These are phyloP conservation scores for Jamesozyma spencerorum DNA, from an alignment of 805 yeast species.

Conservation along the genomic window DNA sequence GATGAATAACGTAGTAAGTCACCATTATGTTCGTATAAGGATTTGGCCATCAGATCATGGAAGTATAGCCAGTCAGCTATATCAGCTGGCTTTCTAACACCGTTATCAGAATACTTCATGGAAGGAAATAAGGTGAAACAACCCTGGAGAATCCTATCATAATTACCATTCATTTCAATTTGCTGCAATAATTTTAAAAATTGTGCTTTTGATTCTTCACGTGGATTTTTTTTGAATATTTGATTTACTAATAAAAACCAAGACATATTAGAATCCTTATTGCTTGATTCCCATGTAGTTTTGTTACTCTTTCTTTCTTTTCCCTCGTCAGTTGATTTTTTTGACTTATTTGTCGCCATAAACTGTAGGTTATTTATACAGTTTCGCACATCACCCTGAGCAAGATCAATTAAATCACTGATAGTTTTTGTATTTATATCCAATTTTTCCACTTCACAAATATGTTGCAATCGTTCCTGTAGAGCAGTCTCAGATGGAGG, in stretches of 20 bases:
- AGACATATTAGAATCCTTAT: constrained; percentile 52
- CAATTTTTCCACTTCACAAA: constrained; percentile 48
- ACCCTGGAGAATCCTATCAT: constrained; percentile 60
- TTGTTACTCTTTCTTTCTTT: constrained; percentile 4
- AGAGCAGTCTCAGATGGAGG: constrained; percentile 45
- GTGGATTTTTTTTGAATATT: constrained; percentile 48
- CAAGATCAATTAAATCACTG: constrained; percentile 54
- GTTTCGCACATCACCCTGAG: constrained; percentile 79
- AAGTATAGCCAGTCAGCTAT: constrained; percentile 72
- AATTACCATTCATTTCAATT: constrained; percentile 39
- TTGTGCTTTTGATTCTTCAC: constrained; percentile 37
- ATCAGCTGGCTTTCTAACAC: constrained; percentile 46
- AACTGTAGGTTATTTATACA: constrained; percentile 81
- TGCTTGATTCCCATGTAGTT: constrained; percentile 19
- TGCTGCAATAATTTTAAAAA: constrained; percentile 39
- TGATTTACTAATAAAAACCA: constrained; percentile 61
- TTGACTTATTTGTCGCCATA: constrained; percentile 13
- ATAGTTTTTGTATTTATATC: constrained; percentile 40
- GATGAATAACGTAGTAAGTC: constrained; percentile 47
- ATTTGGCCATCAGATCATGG: constrained; percentile 47
- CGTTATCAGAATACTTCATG: constrained; percentile 55
- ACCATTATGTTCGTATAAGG: constrained; percentile 31
- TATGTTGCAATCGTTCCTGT: constrained; percentile 39
- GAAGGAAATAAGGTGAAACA: constrained; percentile 61
- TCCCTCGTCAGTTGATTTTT: constrained; percentile 5